A percentile compares a stretch with the other conserved stretches of the same genome.
Conservation (phyloP, 495 filamentous ascomycete species). For the Podospora comata region DNA sequence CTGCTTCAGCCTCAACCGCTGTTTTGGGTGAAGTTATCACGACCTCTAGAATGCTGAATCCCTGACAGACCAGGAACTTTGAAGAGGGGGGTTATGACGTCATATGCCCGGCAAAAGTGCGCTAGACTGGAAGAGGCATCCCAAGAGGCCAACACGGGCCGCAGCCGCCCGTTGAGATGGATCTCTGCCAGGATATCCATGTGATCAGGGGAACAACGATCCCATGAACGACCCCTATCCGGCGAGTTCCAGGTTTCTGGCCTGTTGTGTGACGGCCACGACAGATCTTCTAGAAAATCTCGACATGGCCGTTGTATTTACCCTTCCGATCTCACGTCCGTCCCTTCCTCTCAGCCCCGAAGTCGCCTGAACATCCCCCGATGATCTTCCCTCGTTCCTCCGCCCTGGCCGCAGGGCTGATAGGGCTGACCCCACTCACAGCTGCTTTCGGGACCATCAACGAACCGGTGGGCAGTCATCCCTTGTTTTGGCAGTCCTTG, state of each 20-base stretch:
- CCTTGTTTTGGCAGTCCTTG: not conserved
- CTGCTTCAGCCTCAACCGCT: not conserved
- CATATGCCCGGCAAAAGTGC: not conserved
- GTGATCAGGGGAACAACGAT: not conserved
- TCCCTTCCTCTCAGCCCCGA: not conserved
- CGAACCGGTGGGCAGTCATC: slow-evolving; percentile 13
- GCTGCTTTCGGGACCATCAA: slow-evolving; percentile 30
- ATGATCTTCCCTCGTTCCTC: not conserved
- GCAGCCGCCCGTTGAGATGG: not conserved
- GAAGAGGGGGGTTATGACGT: not conserved
- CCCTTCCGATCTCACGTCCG: not conserved
- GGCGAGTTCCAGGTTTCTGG: not conserved
- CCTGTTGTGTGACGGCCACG: not conserved
- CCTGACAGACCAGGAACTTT: too few species aligned
- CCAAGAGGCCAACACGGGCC: not conserved
- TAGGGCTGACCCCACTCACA: slow-evolving; percentile 1
- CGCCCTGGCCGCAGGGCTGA: not conserved
- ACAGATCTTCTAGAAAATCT: not conserved
- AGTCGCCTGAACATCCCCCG: not conserved
- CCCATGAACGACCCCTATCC: too few species aligned
- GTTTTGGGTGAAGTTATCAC: not conserved
- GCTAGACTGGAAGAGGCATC: not conserved
- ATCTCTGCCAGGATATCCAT: not conserved
- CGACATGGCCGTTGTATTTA: not conserved
- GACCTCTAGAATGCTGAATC: not conserved